Percentiles rank a stretch among this genome's conserved stretches.
phyloP scores from a whole-genome alignment of 257 asterid species.

The Nicotiana benthamiana region DNA sequence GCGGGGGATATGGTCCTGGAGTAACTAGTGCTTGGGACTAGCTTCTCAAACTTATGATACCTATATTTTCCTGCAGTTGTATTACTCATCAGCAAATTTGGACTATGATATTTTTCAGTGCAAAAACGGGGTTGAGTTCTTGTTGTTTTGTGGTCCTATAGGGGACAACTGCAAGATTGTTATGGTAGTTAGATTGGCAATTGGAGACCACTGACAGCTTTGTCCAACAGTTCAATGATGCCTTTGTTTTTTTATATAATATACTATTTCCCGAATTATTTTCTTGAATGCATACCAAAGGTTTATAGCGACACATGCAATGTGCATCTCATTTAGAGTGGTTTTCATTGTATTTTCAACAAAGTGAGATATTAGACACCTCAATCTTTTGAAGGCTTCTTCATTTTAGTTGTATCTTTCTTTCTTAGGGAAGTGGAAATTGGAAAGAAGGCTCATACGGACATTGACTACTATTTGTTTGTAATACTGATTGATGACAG shows the following conservation, averaged over 20 bases:
- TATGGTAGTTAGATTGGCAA: constrained; percentile 5
- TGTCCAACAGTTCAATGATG: constrained; percentile 8
- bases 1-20: constrained; percentile 40
- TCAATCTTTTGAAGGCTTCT: background rate
- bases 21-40: constrained; percentile 65
- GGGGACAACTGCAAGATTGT: constrained; percentile 1
- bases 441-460: background rate
- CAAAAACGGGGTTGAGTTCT: background rate
- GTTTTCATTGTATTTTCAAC: background rate
- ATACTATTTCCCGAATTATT: background rate
- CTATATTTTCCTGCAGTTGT: constrained; percentile 3
- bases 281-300: background rate
- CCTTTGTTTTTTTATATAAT: constrained; percentile 3
- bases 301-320: background rate
- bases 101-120: constrained; percentile 1
- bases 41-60: background rate
- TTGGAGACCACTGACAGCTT: background rate
- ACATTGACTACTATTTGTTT: background rate
- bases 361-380: background rate
- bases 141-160: background rate
- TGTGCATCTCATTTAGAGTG: background rate
- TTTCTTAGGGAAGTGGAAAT: background rate
- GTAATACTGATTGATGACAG: background rate
- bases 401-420: background rate
- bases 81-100: constrained; percentile 1